These are phyloP conservation scores for Penicillium sp. DNA, from an alignment of 2,329 filamentous ascomycete genomes.

Conservation along the genomic window DNA sequence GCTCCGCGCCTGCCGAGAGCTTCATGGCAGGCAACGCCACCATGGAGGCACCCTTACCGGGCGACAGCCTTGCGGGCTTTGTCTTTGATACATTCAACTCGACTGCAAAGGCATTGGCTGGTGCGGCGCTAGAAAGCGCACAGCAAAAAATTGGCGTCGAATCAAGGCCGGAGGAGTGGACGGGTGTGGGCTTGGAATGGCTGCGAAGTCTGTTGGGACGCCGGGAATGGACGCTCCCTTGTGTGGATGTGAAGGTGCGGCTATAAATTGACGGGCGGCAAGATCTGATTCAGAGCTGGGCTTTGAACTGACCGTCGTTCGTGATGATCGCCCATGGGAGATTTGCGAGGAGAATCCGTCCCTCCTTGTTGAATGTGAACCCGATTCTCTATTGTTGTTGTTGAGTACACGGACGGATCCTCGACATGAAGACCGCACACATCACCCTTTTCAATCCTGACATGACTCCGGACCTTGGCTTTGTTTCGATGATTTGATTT, in stretches of 20 bases:
- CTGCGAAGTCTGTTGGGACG: constrained; percentile 78
- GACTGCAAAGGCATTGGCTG: constrained; percentile 71
- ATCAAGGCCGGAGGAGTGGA: constrained; percentile 66
- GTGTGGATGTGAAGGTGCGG: constrained; percentile 84
- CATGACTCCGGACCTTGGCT: not conserved
- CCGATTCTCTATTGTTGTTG: not conserved
- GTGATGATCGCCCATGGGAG: not conserved
- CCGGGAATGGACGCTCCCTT: constrained; percentile 89
- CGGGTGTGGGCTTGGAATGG: constrained; percentile 83
- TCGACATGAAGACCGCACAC: not conserved
- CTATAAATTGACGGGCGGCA: constrained; percentile 56
- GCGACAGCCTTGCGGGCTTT: constrained; percentile 45
- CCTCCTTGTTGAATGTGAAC: not conserved
- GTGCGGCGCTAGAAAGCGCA: constrained; percentile 68
- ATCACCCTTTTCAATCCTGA: not conserved
- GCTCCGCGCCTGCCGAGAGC: constrained; percentile 41
- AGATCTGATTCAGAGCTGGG: constrained; percentile 4
- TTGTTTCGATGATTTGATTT: not conserved
- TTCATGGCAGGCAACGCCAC: constrained; percentile 24
- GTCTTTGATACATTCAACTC: constrained; percentile 64
- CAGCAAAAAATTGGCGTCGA: constrained; percentile 51
- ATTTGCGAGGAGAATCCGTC: not conserved
- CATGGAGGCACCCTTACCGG: constrained; percentile 33
- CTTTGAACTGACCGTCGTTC: not conserved
- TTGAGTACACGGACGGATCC: not conserved